Percentiles rank a stretch among this genome's conserved stretches.
These are phyloP conservation scores for Graphiopsis chlorocephala DNA, from an alignment of 2,329 filamentous ascomycete genomes.

Conservation along the genomic window DNA sequence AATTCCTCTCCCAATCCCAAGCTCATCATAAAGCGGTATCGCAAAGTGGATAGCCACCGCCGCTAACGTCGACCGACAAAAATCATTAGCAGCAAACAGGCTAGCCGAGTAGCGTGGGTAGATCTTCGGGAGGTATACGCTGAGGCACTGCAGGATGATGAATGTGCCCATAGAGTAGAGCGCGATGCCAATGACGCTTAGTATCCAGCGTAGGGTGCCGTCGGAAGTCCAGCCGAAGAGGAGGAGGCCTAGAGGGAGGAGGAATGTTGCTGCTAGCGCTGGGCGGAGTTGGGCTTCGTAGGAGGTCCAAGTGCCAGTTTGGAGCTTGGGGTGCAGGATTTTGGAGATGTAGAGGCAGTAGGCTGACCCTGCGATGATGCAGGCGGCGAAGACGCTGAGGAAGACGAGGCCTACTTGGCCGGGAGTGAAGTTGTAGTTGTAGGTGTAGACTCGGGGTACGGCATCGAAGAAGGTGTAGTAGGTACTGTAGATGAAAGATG, in stretches of 20 bases:
- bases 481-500: slow-evolving; percentile 35
- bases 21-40: slow-evolving; percentile 46
- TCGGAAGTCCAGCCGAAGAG: slow-evolving; percentile 34
- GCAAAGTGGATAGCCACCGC: slow-evolving; percentile 60
- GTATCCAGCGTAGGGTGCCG: slow-evolving; percentile 38
- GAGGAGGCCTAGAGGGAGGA: slow-evolving; percentile 31
- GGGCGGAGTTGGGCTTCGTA: slow-evolving; percentile 31
- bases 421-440: slow-evolving; percentile 40
- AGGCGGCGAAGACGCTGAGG: slow-evolving; percentile 31
- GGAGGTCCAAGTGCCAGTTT: slow-evolving; percentile 14
- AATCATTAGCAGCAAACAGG: slow-evolving; percentile 61
- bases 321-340: slow-evolving; percentile 18
- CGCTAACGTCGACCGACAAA: slow-evolving; percentile 57
- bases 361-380: slow-evolving; percentile 28
- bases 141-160: slow-evolving; percentile 43
- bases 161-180: slow-evolving; percentile 41
- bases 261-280: slow-evolving; percentile 27
- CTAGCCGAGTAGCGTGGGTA: slow-evolving; percentile 51
- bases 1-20: slow-evolving; percentile 17
- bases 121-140: slow-evolving; percentile 40
- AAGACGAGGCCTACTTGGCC: slow-evolving; percentile 35
- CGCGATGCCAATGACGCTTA: slow-evolving; percentile 39
- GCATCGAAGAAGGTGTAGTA: slow-evolving; percentile 37
- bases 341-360: slow-evolving; percentile 26
- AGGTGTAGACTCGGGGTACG: slow-evolving; percentile 42